These are phyloP conservation scores for Talaromyces sp. DNA, from an alignment of 2,329 filamentous ascomycete genomes.

Conservation along the genomic window DNA sequence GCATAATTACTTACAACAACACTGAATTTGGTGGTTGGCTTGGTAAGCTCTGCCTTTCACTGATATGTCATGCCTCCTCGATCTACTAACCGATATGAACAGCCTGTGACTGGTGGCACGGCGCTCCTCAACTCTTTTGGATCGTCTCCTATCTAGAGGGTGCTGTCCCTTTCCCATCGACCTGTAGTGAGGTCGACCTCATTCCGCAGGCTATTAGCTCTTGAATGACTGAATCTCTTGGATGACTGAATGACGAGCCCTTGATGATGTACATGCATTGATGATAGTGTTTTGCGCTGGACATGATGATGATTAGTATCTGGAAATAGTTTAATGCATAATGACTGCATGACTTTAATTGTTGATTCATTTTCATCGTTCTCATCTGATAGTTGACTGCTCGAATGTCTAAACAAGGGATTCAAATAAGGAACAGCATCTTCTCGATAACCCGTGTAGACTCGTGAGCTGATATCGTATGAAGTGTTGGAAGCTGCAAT, in stretches of 20 bases:
- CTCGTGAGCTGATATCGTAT: background rate
- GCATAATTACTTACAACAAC: slow-evolving; percentile 24
- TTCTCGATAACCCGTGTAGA: too few species aligned
- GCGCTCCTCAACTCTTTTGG: slow-evolving; percentile 38
- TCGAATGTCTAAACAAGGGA: background rate
- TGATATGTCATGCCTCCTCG: background rate
- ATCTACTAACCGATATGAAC: background rate
- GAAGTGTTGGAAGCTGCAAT: too few species aligned
- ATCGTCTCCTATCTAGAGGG: slow-evolving; percentile 21
- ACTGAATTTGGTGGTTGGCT: slow-evolving; percentile 37
- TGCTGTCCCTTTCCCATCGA: slow-evolving; percentile 23
- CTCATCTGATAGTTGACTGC: background rate
- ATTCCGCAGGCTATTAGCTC: slow-evolving; percentile 21
- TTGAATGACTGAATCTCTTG: slow-evolving; percentile 20
- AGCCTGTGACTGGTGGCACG: slow-evolving; percentile 41
- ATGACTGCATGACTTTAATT: background rate
- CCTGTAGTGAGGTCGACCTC: slow-evolving; percentile 32
- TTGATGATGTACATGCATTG: background rate
- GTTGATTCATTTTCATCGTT: too few species aligned
- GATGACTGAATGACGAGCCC: slow-evolving; percentile 12
- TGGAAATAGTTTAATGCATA: background rate
- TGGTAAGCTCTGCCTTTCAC: slow-evolving; percentile 26
- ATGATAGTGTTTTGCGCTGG: background rate
- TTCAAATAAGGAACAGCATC: background rate
- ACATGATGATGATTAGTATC: background rate